Base-by-base conservation (phyloP, 164 flowering plant genomes). In the Aristolochia fimbriata region DNA sequence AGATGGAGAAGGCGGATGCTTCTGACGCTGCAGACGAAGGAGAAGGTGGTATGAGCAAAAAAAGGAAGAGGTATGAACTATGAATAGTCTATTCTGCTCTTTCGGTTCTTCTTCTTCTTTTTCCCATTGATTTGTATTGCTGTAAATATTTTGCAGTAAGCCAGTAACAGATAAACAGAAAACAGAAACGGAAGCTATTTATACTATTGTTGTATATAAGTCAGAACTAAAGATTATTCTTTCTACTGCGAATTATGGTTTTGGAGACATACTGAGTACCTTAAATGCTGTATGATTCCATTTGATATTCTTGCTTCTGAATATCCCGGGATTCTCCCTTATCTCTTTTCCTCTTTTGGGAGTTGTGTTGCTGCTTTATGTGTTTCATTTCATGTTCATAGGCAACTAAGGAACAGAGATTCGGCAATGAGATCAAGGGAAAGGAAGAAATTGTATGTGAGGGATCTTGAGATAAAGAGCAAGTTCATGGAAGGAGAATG, bases 351-450 rank as follows among this genome's bases (percentile, higher is more conserved):
- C 30, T 27, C 2, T 27, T 27, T 27, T 27, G 30, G 30, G 30
- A 27, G 30, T 27, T 27, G 30, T 2, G 30, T 21, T 30, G 27
- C 24, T 53, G 33, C 37, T 30, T 30, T 57, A 57, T n/a, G 20
- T 30, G 37, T 57, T 30, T n/a, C n/a, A 15, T 37, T 37, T 37
- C 43, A 37, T 37, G 43, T 37, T 37, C 10, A 3, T 22, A 90
- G 99, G 82, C 88, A 88, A 62, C 16, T 86, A 78, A 93, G 92
- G 73, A 90, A 93, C 60, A 79, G 84, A 67, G 97, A 90, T 73
- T 93, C 96, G 0, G 99, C 99, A 0, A 60, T 88, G 65, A 78
- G 81, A 68, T 93, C 97, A 41, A 79, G 99, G 72, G 99, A 90
- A 78, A 88, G 97, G 83, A 93, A 80, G 74, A 93, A 88, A 79